These are phyloP conservation scores for Paracorniculantispora psalliotae DNA, from an alignment of 2,329 filamentous ascomycete species.

Conservation along the genomic window DNA sequence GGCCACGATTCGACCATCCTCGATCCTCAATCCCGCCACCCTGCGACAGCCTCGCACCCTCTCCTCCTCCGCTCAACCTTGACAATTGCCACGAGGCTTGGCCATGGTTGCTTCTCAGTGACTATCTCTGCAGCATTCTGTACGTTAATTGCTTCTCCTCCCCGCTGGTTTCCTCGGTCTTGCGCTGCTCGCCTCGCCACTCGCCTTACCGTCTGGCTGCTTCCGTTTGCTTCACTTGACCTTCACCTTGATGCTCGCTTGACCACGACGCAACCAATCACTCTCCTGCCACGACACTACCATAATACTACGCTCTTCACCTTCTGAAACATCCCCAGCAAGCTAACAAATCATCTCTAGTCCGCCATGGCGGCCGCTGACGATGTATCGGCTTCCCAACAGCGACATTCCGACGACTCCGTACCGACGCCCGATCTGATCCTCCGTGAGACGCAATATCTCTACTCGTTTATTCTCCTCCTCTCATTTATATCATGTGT, in stretches of 20 bases:
- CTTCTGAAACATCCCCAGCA: background rate
- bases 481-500: slow-evolving; percentile 46
- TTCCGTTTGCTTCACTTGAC: background rate
- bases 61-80: background rate
- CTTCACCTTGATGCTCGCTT: background rate
- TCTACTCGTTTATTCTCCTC: slow-evolving; percentile 50
- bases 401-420: slow-evolving; percentile 7
- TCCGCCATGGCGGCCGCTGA: slow-evolving; percentile 33
- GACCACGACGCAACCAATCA: background rate
- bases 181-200: too few relatives aligned
- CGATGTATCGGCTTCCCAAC: slow-evolving; percentile 24
- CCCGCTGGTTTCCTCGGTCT: background rate
- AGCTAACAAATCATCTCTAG: slow-evolving; percentile 17
- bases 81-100: slow-evolving; percentile 12
- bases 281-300: too few relatives aligned
- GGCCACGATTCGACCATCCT: background rate
- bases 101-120: slow-evolving; percentile 9
- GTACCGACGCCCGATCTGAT: slow-evolving; percentile 34
- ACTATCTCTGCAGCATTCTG: background rate
- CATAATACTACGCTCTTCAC: too few relatives aligned
- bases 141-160: background rate
- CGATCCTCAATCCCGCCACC: slow-evolving; percentile 5
- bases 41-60: background rate
- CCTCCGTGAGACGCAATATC: slow-evolving; percentile 43
- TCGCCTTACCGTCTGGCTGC: background rate